A percentile compares a stretch with the other conserved stretches of the same genome.
phyloP scores from a whole-genome alignment of 768 basidiomycete genomes.

The Lactifluus piperatus region DNA sequence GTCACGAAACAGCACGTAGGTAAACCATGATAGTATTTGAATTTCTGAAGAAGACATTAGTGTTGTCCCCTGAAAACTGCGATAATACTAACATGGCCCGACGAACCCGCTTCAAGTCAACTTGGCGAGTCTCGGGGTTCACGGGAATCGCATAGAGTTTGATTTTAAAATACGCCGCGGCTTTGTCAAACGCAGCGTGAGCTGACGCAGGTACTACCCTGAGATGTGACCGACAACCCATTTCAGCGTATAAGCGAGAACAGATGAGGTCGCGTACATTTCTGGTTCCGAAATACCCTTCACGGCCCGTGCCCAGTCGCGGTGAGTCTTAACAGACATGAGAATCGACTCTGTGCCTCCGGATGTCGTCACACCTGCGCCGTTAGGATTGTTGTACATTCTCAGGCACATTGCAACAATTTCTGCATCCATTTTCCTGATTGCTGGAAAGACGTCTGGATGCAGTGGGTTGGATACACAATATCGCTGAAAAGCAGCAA shows the following conservation, averaged over 20 bases:
- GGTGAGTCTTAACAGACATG: slow-evolving; percentile 90
- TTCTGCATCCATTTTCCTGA: slow-evolving; percentile 97
- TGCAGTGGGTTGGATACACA: slow-evolving; percentile 86
- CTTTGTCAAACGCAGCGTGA: slow-evolving; percentile 95
- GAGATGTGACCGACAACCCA: background rate
- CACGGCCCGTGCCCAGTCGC: slow-evolving; percentile 80
- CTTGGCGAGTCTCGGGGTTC: slow-evolving; percentile 65
- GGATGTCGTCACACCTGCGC: slow-evolving; percentile 88
- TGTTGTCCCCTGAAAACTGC: background rate
- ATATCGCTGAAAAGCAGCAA: slow-evolving; percentile 73
- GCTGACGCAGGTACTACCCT: slow-evolving; percentile 81
- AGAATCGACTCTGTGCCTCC: slow-evolving; percentile 96
- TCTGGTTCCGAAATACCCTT: slow-evolving; percentile 91
- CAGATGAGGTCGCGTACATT: slow-evolving; percentile 47
- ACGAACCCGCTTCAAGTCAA: slow-evolving; percentile 63
- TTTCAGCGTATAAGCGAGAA: slow-evolving; percentile 3
- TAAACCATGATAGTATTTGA: slow-evolving; percentile 79
- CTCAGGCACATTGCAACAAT: slow-evolving; percentile 81
- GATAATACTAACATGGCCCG: slow-evolving; percentile 70
- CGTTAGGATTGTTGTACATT: slow-evolving; percentile 76
- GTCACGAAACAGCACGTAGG: background rate
- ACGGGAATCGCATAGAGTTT: slow-evolving; percentile 87
- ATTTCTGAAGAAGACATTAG: slow-evolving; percentile 44
- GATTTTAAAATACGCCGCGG: slow-evolving; percentile 76
- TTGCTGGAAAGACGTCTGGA: slow-evolving; percentile 85